Conservation (phyloP, 768 basidiomycete genomes). For the Mycena galericulata region DNA sequence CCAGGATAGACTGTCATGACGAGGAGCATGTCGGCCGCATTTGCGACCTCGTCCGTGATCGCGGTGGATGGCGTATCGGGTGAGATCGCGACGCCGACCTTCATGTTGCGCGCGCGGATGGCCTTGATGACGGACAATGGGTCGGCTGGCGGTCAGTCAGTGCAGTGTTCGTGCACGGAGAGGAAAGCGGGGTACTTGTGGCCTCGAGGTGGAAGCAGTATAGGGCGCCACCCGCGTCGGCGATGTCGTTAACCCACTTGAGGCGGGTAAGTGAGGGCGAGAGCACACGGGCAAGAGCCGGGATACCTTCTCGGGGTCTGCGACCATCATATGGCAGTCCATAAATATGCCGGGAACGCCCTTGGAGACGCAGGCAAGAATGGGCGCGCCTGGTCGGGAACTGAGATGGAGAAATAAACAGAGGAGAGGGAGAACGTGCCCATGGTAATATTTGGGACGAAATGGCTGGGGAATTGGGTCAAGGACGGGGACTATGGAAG, state of each 20-base stretch:
- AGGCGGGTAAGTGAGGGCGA: not conserved
- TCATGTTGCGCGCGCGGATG: slow-evolving; percentile 90
- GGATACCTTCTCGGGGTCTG: slow-evolving; percentile 87
- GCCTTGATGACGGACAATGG: slow-evolving; percentile 81
- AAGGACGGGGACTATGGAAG: slow-evolving; percentile 25
- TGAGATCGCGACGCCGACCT: slow-evolving; percentile 95
- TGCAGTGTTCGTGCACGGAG: not conserved
- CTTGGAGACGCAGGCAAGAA: slow-evolving; percentile 87
- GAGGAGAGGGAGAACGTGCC: slow-evolving; percentile 60
- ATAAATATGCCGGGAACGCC: slow-evolving; percentile 96
- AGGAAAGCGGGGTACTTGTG: slow-evolving; percentile 67
- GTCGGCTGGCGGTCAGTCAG: slow-evolving; percentile 57
- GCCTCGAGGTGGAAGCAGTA: slow-evolving; percentile 99
- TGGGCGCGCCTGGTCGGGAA: slow-evolving; percentile 75
- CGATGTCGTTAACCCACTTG: slow-evolving; percentile 97
- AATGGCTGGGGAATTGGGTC: slow-evolving; percentile 72
- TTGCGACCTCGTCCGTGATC: slow-evolving; percentile 88
- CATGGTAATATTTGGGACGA: slow-evolving; percentile 99
- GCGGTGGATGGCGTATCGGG: slow-evolving; percentile 92
- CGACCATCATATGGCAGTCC: slow-evolving; percentile 99
- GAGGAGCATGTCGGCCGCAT: slow-evolving; percentile 91
- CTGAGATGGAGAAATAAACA: slow-evolving; percentile 24
- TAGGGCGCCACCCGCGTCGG: slow-evolving; percentile 92
- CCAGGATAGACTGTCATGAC: slow-evolving; percentile 99
- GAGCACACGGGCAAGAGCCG: slow-evolving; percentile 1